phyloP scores from a whole-genome alignment of 129 eudicot genomes.

The Artemisia argyi region DNA sequence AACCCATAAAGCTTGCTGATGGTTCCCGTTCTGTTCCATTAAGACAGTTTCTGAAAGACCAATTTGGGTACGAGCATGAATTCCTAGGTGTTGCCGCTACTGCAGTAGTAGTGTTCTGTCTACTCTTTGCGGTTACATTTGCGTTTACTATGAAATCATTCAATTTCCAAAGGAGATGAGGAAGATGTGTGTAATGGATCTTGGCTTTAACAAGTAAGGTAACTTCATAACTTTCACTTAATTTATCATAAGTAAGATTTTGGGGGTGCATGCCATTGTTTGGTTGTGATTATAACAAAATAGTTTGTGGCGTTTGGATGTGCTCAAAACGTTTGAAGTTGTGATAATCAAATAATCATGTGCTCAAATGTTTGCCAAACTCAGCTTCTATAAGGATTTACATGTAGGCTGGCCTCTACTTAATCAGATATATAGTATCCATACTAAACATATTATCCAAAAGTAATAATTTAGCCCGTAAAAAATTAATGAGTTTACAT shows the following conservation, averaged over 20 bases:
- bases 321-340: too few species aligned
- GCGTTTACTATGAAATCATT: constrained; percentile 72
- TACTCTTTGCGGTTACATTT: constrained; percentile 63
- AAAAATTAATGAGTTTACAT: too few species aligned
- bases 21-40: constrained; percentile 50
- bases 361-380: too few species aligned
- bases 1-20: constrained; percentile 60
- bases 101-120: constrained; percentile 68
- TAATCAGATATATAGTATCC: too few species aligned
- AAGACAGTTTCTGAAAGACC: constrained; percentile 51
- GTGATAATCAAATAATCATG: too few species aligned
- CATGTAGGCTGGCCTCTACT: too few species aligned
- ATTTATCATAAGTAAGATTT: background rate
- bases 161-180: constrained; percentile 81
- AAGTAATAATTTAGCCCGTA: too few species aligned
- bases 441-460: too few species aligned
- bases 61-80: constrained; percentile 75
- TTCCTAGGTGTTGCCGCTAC: constrained; percentile 58
- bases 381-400: too few species aligned
- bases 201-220: constrained; percentile 9
- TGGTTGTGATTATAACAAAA: too few species aligned
- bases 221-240: background rate
- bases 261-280: too few species aligned
- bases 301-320: too few species aligned
- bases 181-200: constrained; percentile 13